These are phyloP conservation scores for Apophysomyces sp. DNA, from an alignment of 371 early-diverging fungal genomes.

Conservation along the genomic window DNA sequence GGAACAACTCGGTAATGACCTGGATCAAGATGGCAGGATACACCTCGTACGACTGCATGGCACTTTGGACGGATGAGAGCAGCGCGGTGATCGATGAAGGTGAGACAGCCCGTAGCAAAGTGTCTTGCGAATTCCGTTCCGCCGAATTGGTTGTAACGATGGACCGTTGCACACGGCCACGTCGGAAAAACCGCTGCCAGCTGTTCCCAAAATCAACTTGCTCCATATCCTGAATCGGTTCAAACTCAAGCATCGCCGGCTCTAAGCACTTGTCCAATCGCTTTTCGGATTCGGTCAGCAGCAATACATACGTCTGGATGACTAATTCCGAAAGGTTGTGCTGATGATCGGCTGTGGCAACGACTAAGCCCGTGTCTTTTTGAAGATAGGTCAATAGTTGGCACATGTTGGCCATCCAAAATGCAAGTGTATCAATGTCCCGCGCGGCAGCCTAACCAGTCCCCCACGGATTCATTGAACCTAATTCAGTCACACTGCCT, in stretches of 20 bases:
- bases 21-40: constrained; percentile 51
- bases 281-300: constrained; percentile 58
- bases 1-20: constrained; percentile 69
- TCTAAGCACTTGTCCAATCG: constrained; percentile 63
- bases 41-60: constrained; percentile 55
- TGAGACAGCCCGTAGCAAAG: constrained; percentile 14
- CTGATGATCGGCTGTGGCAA: constrained; percentile 60
- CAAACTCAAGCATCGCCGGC: constrained; percentile 70
- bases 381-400: constrained; percentile 78
- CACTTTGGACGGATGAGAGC: constrained; percentile 48
- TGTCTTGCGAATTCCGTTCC: not conserved
- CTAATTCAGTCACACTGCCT: not conserved
- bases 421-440: constrained; percentile 46
- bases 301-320: constrained; percentile 61
- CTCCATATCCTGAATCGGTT: constrained; percentile 64
- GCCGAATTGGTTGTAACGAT: not conserved
- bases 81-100: constrained; percentile 59
- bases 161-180: constrained; percentile 11
- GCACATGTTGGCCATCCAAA: constrained; percentile 81
- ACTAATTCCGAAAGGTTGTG: constrained; percentile 64
- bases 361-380: constrained; percentile 71
- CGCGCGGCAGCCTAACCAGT: constrained; percentile 17
- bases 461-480: not conserved
- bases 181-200: constrained; percentile 50
- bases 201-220: constrained; percentile 59